A percentile compares a stretch with the other conserved stretches of the same genome.
These are phyloP conservation scores for Xerocomellus chrysenteron DNA, from an alignment of 768 basidiomycete species.

Conservation along the genomic window DNA sequence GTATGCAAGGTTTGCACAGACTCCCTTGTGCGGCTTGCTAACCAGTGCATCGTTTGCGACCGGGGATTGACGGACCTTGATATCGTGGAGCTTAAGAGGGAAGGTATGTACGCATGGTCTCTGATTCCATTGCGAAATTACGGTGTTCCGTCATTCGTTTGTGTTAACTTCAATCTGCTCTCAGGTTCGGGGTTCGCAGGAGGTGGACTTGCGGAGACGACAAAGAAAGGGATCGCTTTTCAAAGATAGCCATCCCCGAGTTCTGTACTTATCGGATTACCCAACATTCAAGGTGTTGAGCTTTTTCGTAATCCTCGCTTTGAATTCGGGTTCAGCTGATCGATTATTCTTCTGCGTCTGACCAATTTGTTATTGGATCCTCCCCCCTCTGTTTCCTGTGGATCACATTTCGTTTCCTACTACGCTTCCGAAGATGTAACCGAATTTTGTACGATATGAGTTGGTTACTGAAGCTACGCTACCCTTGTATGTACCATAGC, in stretches of 20 bases:
- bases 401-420: too few species aligned
- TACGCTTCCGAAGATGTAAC: too few species aligned
- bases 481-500: too few species aligned
- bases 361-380: background rate
- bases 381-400: too few species aligned
- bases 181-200: constrained; percentile 91
- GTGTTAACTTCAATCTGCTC: constrained; percentile 2
- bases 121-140: background rate
- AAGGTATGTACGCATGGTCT: constrained; percentile 54
- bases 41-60: constrained; percentile 89
- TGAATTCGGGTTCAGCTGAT: background rate
- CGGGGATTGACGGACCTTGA: constrained; percentile 61
- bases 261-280: constrained; percentile 1
- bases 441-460: too few species aligned
- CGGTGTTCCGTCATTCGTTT: background rate
- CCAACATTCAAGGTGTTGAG: background rate
- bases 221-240: constrained; percentile 77
- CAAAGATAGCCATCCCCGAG: constrained; percentile 55
- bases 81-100: constrained; percentile 80
- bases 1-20: constrained; percentile 90
- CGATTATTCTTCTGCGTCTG: background rate
- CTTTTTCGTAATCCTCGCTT: constrained; percentile 1
- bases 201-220: constrained; percentile 91
- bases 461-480: too few species aligned
- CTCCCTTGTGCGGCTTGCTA: constrained; percentile 72